Percentiles rank a stretch among this genome's conserved stretches.
These are phyloP conservation scores for Arthrinium phaeospermum DNA, from an alignment of 2,329 filamentous ascomycete genomes.

Conservation along the genomic window DNA sequence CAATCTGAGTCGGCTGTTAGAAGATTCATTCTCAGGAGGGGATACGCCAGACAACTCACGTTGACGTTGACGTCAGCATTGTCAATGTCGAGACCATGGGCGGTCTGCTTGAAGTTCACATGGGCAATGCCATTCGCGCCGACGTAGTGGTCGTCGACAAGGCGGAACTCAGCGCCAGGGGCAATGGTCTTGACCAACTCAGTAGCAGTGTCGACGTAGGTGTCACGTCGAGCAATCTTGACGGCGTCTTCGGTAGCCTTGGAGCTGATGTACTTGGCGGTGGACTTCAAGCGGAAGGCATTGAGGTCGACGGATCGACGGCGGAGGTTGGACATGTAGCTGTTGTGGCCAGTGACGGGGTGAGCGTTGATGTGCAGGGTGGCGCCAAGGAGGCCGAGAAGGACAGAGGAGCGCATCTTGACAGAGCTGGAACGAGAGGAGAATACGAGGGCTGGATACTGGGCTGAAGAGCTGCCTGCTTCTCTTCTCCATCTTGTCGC, in stretches of 20 bases:
- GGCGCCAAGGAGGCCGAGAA: constrained; percentile 41
- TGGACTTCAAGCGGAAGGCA: constrained; percentile 38
- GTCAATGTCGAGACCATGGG: constrained; percentile 63
- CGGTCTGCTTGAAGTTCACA: constrained; percentile 65
- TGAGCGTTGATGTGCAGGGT: constrained; percentile 37
- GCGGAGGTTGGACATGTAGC: constrained; percentile 34
- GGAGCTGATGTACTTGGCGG: constrained; percentile 39
- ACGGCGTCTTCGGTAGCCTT: constrained; percentile 31
- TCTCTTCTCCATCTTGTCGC: constrained; percentile 7
- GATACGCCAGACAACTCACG: constrained; percentile 44
- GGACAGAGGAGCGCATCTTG: constrained; percentile 38
- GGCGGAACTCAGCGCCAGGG: constrained; percentile 52
- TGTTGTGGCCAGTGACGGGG: constrained; percentile 30
- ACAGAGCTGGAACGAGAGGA: background rate
- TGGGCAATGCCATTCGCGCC: constrained; percentile 61
- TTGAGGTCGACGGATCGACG: constrained; percentile 42
- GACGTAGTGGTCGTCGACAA: constrained; percentile 58
- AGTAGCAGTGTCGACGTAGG: constrained; percentile 51
- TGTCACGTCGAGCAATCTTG: constrained; percentile 37
- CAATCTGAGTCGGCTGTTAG: constrained; percentile 45
- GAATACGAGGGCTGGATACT: constrained; percentile 22
- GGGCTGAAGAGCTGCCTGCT: constrained; percentile 20
- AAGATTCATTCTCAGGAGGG: background rate
- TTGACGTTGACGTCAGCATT: constrained; percentile 68
- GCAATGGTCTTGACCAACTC: constrained; percentile 47